Conservation (phyloP, 148 eudicot species). For the Pouteria glomerata region DNA sequence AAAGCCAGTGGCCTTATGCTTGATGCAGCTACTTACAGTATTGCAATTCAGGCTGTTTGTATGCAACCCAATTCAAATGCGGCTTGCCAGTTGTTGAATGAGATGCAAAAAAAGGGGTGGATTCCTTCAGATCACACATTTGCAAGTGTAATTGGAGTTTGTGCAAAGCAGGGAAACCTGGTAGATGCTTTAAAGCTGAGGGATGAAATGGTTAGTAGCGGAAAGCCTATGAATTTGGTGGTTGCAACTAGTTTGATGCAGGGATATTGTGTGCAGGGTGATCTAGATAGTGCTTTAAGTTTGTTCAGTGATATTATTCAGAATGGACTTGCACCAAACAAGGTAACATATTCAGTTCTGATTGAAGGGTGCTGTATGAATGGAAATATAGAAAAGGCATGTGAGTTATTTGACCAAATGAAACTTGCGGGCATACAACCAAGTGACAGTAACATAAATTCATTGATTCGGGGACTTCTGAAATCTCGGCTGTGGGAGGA, state of each 20-base stretch:
- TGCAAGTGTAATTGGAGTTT: conserved; percentile 44
- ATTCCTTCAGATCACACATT: conserved; percentile 52
- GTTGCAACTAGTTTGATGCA: conserved; percentile 66
- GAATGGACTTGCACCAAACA: conserved; percentile 51
- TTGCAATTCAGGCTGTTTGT: conserved; percentile 42
- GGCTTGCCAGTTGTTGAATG: conserved; percentile 49
- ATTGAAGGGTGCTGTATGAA: conserved; percentile 48
- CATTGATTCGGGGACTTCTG: conserved; percentile 51
- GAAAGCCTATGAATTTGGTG: conserved; percentile 42
- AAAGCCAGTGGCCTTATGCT: conserved; percentile 33
- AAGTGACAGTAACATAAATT: conserved; percentile 38
- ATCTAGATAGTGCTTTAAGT: conserved; percentile 46
- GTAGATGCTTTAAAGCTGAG: conserved; percentile 45
- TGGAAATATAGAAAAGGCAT: conserved; percentile 47
- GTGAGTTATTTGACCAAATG: conserved; percentile 48
- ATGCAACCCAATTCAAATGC: conserved; percentile 22
- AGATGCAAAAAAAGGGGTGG: conserved; percentile 65
- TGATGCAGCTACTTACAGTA: conserved; percentile 24
- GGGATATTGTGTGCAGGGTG: conserved; percentile 48
- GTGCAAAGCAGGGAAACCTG: conserved; percentile 46
- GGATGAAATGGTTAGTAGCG: conserved; percentile 62
- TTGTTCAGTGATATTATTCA: conserved; percentile 39
- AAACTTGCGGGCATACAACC: conserved; percentile 46
- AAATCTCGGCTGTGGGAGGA: conserved; percentile 31
- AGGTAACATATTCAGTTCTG: conserved; percentile 52